A percentile compares a stretch with the other conserved stretches of the same genome.
These are phyloP conservation scores for Peronospora farinosa DNA, from an alignment of 352 stramenopile species.

Conservation along the genomic window DNA sequence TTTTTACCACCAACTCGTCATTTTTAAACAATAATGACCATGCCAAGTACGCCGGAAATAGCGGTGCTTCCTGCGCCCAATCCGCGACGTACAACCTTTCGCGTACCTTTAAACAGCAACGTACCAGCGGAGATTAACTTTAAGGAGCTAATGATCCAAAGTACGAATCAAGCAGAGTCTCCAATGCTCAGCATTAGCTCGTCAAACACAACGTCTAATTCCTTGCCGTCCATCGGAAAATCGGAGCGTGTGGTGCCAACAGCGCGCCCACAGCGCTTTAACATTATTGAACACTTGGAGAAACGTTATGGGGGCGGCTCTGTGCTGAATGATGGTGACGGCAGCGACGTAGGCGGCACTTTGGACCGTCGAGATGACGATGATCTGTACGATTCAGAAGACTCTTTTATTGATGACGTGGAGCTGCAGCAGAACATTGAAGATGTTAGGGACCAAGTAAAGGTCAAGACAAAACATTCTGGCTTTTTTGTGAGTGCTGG, in stretches of 20 bases:
- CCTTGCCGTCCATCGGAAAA: not conserved
- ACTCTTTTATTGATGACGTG: constrained; percentile 83
- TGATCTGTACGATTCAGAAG: constrained; percentile 84
- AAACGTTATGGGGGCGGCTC: constrained; percentile 75
- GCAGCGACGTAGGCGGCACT: constrained; percentile 13
- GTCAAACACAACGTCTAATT: not conserved
- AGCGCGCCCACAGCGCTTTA: constrained; percentile 47
- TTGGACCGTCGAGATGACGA: constrained; percentile 62
- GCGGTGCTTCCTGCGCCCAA: constrained; percentile 4
- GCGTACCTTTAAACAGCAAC: constrained; percentile 39
- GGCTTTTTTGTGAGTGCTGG: constrained; percentile 86
- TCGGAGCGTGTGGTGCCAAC: not conserved
- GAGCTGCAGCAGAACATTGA: constrained; percentile 84
- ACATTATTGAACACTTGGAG: constrained; percentile 84
- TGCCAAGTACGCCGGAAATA: not conserved
- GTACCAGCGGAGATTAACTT: constrained; percentile 68
- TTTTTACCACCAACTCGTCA: not conserved
- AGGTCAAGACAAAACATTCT: constrained; percentile 79
- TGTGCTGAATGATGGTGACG: constrained; percentile 41
- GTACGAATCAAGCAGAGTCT: constrained; percentile 1
- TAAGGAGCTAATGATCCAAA: constrained; percentile 46
- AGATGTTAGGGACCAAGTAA: constrained; percentile 60
- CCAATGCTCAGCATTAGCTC: not conserved
- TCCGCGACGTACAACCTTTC: constrained; percentile 34
- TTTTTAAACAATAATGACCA: constrained; percentile 6